Evolutionary conservation across 2,329 filamentous ascomycete species (phyloP).

Genomic region (Monilinia vaccinii-corymbosi): DNA sequence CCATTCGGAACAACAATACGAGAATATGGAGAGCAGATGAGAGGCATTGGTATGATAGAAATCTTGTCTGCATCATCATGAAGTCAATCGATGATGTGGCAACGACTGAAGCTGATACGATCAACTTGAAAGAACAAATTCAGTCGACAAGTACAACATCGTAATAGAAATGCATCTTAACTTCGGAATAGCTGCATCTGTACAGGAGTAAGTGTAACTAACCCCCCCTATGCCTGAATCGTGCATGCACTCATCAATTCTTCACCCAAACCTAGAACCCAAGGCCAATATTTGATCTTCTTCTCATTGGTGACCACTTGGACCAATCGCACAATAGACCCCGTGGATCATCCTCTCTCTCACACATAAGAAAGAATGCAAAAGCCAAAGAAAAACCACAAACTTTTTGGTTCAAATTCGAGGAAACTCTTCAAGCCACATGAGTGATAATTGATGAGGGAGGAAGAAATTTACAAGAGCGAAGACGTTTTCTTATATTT

Average conservation of each 20-base stretch:
- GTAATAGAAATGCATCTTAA: constrained; percentile 1
- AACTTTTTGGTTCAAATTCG: constrained; percentile 1
- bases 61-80: background rate
- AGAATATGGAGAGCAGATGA: background rate
- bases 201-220: too few relatives aligned
- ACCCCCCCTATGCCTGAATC: background rate
- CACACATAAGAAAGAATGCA: background rate
- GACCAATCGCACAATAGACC: background rate
- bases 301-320: constrained; percentile 5
- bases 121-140: background rate
- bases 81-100: background rate
- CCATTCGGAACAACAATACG: background rate
- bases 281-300: background rate
- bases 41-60: background rate
- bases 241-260: background rate
- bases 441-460: background rate
- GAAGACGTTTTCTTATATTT: constrained; percentile 7
- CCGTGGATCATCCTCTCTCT: background rate
- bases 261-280: background rate
- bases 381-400: constrained; percentile 1
- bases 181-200: background rate
- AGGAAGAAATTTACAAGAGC: background rate
- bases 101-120: background rate
- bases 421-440: background rate
- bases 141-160: too few relatives aligned